These are phyloP conservation scores for Plenodomus tracheiphilus DNA, from an alignment of 2,329 filamentous ascomycete species.

Conservation along the genomic window DNA sequence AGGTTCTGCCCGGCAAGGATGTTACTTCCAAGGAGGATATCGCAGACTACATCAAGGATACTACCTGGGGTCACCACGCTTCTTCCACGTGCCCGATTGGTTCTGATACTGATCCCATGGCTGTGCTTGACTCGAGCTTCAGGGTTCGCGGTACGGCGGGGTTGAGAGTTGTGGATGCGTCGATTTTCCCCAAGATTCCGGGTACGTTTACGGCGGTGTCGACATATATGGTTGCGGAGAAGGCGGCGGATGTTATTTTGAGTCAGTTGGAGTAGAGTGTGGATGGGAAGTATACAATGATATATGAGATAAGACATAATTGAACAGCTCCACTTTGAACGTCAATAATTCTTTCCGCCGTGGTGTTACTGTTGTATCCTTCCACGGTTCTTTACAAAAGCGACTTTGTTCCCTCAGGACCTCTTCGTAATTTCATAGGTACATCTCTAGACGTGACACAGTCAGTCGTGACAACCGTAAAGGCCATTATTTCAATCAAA, in stretches of 20 bases:
- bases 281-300: not conserved
- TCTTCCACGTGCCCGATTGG: slow-evolving; percentile 63
- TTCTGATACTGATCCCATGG: slow-evolving; percentile 50
- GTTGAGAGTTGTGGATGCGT: slow-evolving; percentile 52
- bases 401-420: too few species aligned
- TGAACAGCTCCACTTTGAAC: not conserved
- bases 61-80: slow-evolving; percentile 57
- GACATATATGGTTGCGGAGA: slow-evolving; percentile 63
- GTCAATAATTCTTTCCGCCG: too few species aligned
- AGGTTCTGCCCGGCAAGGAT: slow-evolving; percentile 54
- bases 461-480: too few species aligned
- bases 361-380: too few species aligned
- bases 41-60: slow-evolving; percentile 34
- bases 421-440: too few species aligned
- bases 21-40: slow-evolving; percentile 43
- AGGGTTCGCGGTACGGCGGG: slow-evolving; percentile 56
- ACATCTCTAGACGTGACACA: too few species aligned
- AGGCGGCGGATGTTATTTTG: slow-evolving; percentile 64
- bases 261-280: slow-evolving; percentile 6
- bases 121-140: slow-evolving; percentile 59
- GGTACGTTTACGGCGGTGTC: slow-evolving; percentile 59
- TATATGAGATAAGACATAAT: not conserved
- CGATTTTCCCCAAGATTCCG: slow-evolving; percentile 44
- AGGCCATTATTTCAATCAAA: too few species aligned
- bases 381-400: too few species aligned